These are phyloP conservation scores for Schizopora paradoxa DNA, from an alignment of 1,284 basidiomycete species.

Conservation along the genomic window DNA sequence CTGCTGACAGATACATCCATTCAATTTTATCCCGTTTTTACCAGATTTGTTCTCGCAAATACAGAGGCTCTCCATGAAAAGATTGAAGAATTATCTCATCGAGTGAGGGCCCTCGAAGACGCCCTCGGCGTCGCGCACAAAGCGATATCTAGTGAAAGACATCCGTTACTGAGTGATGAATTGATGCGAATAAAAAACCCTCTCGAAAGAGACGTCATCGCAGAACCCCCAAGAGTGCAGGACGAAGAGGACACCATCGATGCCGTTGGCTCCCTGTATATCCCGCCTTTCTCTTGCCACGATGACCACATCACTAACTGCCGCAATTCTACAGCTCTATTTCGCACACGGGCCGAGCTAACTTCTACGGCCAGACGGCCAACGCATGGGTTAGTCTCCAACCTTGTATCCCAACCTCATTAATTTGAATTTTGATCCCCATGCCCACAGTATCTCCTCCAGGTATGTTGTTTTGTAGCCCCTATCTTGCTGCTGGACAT, in stretches of 20 bases:
- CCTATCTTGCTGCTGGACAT: slow-evolving; percentile 18
- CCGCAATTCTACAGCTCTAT: slow-evolving; percentile 40
- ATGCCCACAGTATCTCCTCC: slow-evolving; percentile 36
- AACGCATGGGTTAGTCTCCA: slow-evolving; percentile 55
- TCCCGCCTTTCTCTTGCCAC: slow-evolving; percentile 21
- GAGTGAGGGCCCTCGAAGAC: slow-evolving; percentile 60
- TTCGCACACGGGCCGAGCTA: slow-evolving; percentile 52
- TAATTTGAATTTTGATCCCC: too few relatives aligned
- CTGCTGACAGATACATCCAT: slow-evolving; percentile 3
- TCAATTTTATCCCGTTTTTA: not conserved
- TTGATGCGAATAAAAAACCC: slow-evolving; percentile 59
- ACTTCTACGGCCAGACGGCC: slow-evolving; percentile 59
- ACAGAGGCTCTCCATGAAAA: slow-evolving; percentile 65
- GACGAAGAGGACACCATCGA: slow-evolving; percentile 46
- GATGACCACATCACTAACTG: slow-evolving; percentile 12
- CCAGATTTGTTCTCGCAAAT: slow-evolving; percentile 62
- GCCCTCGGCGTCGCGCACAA: slow-evolving; percentile 49
- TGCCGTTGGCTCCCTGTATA: slow-evolving; percentile 59
- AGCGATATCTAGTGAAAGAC: slow-evolving; percentile 39
- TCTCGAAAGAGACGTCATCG: slow-evolving; percentile 47
- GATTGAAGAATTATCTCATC: slow-evolving; percentile 50
- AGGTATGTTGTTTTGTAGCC: slow-evolving; percentile 24
- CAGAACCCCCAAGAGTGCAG: slow-evolving; percentile 38
- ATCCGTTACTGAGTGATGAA: slow-evolving; percentile 55
- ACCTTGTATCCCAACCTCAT: too few relatives aligned